Base-by-base conservation (phyloP, 768 basidiomycete genomes). In the Chalciporus sphaerocephalus region DNA sequence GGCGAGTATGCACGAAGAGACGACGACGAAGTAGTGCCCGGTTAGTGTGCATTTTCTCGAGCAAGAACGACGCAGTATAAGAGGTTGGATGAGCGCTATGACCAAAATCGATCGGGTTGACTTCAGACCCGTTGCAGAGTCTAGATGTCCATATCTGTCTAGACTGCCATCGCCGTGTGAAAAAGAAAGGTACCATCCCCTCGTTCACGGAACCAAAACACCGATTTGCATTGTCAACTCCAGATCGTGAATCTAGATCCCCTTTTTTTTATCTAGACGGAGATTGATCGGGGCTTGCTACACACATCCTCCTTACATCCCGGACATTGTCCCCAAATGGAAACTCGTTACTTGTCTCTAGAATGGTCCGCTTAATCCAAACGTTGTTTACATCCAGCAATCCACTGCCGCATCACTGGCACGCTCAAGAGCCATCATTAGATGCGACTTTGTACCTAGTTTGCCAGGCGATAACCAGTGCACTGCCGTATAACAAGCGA, bases 211-310 rank as follows among this genome's bases (percentile, higher is more conserved):
- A 41, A 48, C 17, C 25, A 48, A 46, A 44, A 10, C 20, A 36
- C 52, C 50, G 55, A 59, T 55, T 54, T 51, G 56, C 57, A 56
- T 47, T 40, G 24, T 50, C 28, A 40, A 38, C 24, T 20, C 23
- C n/a, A 53, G 55, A 58, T 61, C 44, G 55, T 20, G 51, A 30
- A 59, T 59, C 58, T 58, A 16, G 42, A 61, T 59, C 61, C 60
- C 13, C 15, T 1, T 18, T 15, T 11, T 15, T 37, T 11, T n/a
- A n/a, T n/a, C 35, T 34, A 10, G 18, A 16, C 59, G 58, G 58
- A 52, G 46, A 59, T 59, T 51, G 36, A 41, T 49, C 52, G 58
- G 36, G n/a, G 3, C 22, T 30, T 22, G 13, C 9, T 28, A 9
- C 13, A 15, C 25, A 18, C 27, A 16, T 17, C 7, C n/a, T 51